Evolutionary conservation across 2,329 filamentous ascomycete species (phyloP), one percentile per base, ranked within the genome.

Genomic region (Trichothecium roseum): DNA sequence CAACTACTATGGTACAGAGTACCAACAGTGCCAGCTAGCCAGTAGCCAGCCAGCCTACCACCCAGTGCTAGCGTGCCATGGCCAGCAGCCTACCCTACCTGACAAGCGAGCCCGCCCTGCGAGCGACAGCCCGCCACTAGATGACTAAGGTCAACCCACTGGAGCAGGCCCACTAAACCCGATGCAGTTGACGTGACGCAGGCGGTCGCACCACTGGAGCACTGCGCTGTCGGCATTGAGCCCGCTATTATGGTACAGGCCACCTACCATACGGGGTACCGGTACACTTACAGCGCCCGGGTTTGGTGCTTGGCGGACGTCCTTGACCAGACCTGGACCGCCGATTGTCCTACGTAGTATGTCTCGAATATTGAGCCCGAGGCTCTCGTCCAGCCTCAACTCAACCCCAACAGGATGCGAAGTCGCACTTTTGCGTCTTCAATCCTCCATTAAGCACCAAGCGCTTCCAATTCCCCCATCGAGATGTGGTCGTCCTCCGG

Each of bases 401-500:
- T 35, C 16, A 14, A 32, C 13, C 16, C 15, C 16, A 20, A 13
- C 33, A 39, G 28, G 28, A 39, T 39, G 37, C 35, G 28, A 37
- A 16, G 17, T 30, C 32, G 28, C 26, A 18, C 15, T 28, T 20
- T n/a, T 18, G 15, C 10, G 13, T 30, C 36, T 34, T 30, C 36
- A 10, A 12, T 16, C 9, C 30, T 8, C 18, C 9, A 17, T 32
- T 28, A 47, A 38, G 44, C 40, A 35, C 42, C 39, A 37, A 46
- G 40, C 39, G 47, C 46, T 45, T 46, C 49, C 49, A 45, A 44
- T 42, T 30, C 32, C 16, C 32, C 5, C 43, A 38, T 49, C 52
- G 62, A 51, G 44, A 80, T 81, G 75, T 80, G 78, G 62, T 72
- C 74, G 44, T 78, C 74, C 48, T 77, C 74, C 45, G 68, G 68